Conservation (phyloP, 192 early-diverging fungal species). For the Coemansia sp. region DNA sequence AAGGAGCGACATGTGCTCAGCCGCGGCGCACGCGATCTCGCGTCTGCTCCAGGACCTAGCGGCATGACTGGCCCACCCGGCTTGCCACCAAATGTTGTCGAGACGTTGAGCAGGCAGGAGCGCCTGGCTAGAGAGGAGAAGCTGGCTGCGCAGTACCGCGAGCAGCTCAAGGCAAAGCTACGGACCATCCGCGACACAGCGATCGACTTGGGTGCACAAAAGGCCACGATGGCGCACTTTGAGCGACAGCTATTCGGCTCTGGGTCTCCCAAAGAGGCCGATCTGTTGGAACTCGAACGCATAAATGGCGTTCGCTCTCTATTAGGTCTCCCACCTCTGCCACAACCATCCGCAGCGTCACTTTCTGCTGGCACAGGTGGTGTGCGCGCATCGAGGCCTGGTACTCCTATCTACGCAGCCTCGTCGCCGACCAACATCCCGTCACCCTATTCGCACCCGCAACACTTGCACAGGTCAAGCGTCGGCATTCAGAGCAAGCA, state of each 20-base stretch:
- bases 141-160: conserved; percentile 40
- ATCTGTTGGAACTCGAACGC: conserved; percentile 53
- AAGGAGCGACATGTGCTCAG: conserved; percentile 48
- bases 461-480: conserved; percentile 11
- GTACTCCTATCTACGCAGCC: conserved; percentile 40
- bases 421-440: conserved; percentile 36
- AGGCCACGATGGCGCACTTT: conserved; percentile 39
- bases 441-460: conserved; percentile 22
- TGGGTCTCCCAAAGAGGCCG: conserved; percentile 42
- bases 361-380: conserved; percentile 17
- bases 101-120: conserved; percentile 44
- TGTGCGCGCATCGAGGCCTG: conserved; percentile 47
- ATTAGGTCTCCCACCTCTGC: conserved; percentile 47
- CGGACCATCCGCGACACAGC: conserved; percentile 30
- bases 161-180: conserved; percentile 31
- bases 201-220: conserved; percentile 45
- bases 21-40: conserved; percentile 22
- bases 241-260: conserved; percentile 48
- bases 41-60: not conserved
- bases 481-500: conserved; percentile 19
- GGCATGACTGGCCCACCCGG: not conserved
- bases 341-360: conserved; percentile 16
- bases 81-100: conserved; percentile 17
- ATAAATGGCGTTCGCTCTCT: conserved; percentile 49
- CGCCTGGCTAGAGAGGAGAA: conserved; percentile 41